Percentiles rank a stretch among this genome's conserved stretches.
Evolutionary conservation across 2,329 filamentous ascomycete genomes (phyloP).

Genomic region (Proliferodiscus dingleyae): DNA sequence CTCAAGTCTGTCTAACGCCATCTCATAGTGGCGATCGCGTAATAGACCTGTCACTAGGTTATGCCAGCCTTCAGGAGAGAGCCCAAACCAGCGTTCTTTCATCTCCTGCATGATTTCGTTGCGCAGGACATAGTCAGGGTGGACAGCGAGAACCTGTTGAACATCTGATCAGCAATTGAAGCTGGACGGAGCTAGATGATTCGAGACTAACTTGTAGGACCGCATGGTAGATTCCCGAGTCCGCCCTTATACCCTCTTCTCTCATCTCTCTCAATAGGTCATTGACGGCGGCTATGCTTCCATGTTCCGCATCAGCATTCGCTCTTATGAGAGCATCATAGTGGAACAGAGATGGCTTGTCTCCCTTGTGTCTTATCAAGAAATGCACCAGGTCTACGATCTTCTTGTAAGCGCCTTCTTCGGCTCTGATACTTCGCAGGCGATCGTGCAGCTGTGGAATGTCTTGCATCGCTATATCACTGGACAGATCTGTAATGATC

Average conservation of each 20-base stretch:
- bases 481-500: too few relatives aligned
- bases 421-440: constrained; percentile 37
- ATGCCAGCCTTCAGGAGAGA: constrained; percentile 58
- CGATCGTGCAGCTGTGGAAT: constrained; percentile 40
- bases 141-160: constrained; percentile 65
- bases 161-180: neutral
- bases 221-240: constrained; percentile 64
- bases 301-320: constrained; percentile 58
- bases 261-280: constrained; percentile 71
- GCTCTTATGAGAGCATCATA: constrained; percentile 73
- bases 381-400: constrained; percentile 48
- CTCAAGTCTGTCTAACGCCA: constrained; percentile 68
- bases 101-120: constrained; percentile 67
- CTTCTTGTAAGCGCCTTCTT: constrained; percentile 35
- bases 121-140: constrained; percentile 78
- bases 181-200: neutral
- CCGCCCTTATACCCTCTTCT: constrained; percentile 53
- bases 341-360: constrained; percentile 51
- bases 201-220: constrained; percentile 54
- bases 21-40: constrained; percentile 76
- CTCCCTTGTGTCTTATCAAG: constrained; percentile 51
- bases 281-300: constrained; percentile 60
- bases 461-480: too few relatives aligned
- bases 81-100: constrained; percentile 65
- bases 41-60: constrained; percentile 69